Evolutionary conservation across 805 yeast genomes (phyloP).

Genomic region (Ogataea minuta): DNA sequence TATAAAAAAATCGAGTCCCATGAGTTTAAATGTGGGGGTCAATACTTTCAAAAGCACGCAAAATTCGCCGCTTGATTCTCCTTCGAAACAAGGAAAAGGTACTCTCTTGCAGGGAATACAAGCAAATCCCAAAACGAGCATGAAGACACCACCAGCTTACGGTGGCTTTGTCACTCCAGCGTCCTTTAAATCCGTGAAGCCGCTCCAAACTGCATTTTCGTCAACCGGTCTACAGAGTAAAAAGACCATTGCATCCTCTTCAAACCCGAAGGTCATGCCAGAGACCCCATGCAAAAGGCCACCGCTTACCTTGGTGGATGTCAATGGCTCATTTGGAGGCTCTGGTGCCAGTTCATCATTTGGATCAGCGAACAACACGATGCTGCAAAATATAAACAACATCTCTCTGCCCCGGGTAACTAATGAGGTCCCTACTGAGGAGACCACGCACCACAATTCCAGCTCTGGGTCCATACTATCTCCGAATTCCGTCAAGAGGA

Average conservation of each 20-base stretch:
- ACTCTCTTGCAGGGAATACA: not conserved
- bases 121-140: conserved; percentile 1
- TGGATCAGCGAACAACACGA: conserved; percentile 17
- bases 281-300: conserved; percentile 64
- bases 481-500: conserved; percentile 9
- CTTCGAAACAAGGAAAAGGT: conserved; percentile 19
- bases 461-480: conserved; percentile 13
- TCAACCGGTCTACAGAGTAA: conserved; percentile 70
- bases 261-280: conserved; percentile 43
- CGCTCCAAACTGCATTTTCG: conserved; percentile 80
- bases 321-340: conserved; percentile 26
- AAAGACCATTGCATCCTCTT: conserved; percentile 43
- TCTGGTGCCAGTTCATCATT: conserved; percentile 19
- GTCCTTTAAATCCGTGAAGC: conserved; percentile 69
- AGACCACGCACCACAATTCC: not conserved
- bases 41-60: conserved; percentile 7
- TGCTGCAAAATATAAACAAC: conserved; percentile 2
- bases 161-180: conserved; percentile 45
- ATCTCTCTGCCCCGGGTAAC: conserved; percentile 2
- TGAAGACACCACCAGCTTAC: conserved; percentile 16
- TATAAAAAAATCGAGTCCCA: conserved; percentile 18
- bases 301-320: conserved; percentile 28
- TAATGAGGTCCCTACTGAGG: not conserved
- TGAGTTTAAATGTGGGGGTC: conserved; percentile 11
- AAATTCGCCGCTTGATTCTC: conserved; percentile 19